Evolutionary conservation across 176 grass and related monocot species (phyloP), one percentile per base, ranked within the genome.

Genomic region (Canna indica): DNA sequence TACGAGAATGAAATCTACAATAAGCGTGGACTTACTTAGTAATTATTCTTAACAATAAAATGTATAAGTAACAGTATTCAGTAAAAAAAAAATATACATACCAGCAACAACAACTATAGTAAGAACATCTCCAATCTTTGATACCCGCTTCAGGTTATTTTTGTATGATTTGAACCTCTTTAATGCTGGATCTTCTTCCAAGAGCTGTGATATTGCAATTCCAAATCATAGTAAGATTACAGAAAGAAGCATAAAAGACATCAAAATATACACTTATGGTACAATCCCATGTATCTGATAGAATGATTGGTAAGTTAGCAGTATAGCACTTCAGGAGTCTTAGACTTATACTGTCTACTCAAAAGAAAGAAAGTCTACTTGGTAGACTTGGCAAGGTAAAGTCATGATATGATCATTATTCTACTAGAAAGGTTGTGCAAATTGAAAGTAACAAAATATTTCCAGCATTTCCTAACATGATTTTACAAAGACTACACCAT

Each of bases 141-240:
- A 91, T 47, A 84, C 82, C 47, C 53, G 81, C 50, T 91, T 91
- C 69, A 87, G 78, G 74, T 36, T 82, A 57, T 80, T 91, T 68
- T 87, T 87, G 65, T 80, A 87, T 68, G 81, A 91, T 75, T 84
- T 91, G 81, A 91, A 91, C 73, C 79, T 85, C 79, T 85, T 87
- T 39, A 91, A 76, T 71, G 81, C 81, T 80, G 67, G 50, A 82
- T 91, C 88, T 47, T 91, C 88, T 82, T 84, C 84, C 61, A 91
- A 71, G 65, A 91, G 88, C 88, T 91, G 84, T 47, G n/a, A 75
- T 39, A 52, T n/a, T 18, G 24, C 34, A 13, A 3, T 5, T 53
- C 34, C 16, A 29, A 54, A 54, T 24, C 28, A 36, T 22, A 38
- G 7, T 54, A 1, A 57, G 20, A 32, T 32, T 33, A 5, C 28